A percentile compares a stretch with the other conserved stretches of the same genome.
These are phyloP conservation scores for Hypoxylon sp. DNA, from an alignment of 2,329 filamentous ascomycete genomes.

Conservation along the genomic window DNA sequence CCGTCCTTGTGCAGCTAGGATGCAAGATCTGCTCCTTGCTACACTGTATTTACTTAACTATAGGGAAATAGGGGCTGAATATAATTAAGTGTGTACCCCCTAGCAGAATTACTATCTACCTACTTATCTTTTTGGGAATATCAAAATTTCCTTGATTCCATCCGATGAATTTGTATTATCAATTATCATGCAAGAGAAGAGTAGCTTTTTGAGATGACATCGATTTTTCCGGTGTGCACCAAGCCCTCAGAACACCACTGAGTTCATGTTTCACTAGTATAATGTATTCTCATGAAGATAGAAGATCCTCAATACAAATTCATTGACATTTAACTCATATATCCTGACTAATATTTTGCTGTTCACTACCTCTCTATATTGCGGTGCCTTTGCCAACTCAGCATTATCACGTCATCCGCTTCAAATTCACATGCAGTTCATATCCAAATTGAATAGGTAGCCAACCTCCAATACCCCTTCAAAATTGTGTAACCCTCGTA, in stretches of 20 bases:
- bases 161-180: neutral
- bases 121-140: neutral
- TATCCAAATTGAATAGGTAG: constrained; percentile 12
- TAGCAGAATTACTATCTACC: neutral
- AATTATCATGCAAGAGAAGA: neutral
- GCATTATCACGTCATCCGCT: neutral
- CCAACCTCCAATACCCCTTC: constrained; percentile 16
- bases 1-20: neutral
- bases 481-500: constrained; percentile 2
- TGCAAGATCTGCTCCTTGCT: neutral
- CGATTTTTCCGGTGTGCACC: neutral
- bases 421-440: constrained; percentile 3
- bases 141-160: neutral
- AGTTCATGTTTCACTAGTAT: neutral
- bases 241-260: neutral
- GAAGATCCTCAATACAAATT: neutral
- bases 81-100: neutral
- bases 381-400: neutral
- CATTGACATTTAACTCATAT: neutral
- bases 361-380: neutral
- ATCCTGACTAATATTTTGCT: neutral
- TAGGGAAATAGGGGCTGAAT: neutral
- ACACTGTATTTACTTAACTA: neutral
- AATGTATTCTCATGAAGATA: neutral
- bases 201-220: neutral